Evolutionary conservation across 2,329 filamentous ascomycete genomes (phyloP).

Genomic region (Nannizziopsis barbatae): DNA sequence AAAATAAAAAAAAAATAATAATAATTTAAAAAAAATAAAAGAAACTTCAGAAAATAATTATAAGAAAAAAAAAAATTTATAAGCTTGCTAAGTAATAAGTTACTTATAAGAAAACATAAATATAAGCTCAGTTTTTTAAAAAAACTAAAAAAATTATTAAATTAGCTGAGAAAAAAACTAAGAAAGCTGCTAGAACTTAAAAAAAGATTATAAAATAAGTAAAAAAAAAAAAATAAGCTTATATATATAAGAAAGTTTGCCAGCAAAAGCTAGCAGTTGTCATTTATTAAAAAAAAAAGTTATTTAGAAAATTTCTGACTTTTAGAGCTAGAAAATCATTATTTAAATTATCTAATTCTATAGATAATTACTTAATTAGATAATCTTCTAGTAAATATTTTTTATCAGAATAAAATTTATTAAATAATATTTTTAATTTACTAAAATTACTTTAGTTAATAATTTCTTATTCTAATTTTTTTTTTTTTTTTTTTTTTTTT

Average conservation of each 20-base stretch:
- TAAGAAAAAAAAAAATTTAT: not conserved
- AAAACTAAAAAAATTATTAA: not conserved
- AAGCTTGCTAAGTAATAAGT: not conserved
- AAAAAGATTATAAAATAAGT: not conserved
- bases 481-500: no score
- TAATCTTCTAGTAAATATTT: not conserved
- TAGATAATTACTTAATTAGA: not conserved
- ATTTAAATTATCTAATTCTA: not conserved
- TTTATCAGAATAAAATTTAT: no score
- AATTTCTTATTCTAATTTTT: no score
- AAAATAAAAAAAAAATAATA: no score
- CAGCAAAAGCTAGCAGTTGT: not conserved
- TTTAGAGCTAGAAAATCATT: not conserved
- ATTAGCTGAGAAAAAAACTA: not conserved
- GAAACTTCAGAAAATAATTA: conserved; percentile 7
- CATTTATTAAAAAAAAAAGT: not conserved
- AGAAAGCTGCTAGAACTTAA: no score
- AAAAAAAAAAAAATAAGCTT: not conserved
- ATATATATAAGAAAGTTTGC: not conserved
- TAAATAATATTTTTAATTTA: no score
- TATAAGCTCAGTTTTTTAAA: not conserved
- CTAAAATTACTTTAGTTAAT: no score
- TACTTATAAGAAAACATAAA: not conserved
- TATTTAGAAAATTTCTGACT: not conserved
- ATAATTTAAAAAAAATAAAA: no score